Conservation (phyloP, 176 grass and related monocot genomes). For the Oryza rufipogon region DNA sequence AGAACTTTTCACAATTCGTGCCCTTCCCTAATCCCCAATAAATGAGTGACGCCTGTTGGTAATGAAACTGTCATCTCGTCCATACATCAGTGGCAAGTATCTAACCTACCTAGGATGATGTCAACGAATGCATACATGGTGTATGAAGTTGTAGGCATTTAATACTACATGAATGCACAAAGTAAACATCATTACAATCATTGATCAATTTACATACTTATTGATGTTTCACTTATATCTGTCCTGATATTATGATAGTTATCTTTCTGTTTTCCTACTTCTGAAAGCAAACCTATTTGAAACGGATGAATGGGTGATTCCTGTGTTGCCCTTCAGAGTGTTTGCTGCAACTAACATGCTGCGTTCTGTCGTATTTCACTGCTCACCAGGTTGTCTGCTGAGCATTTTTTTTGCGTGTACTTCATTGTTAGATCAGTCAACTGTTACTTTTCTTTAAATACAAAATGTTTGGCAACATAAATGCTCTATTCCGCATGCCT, state of each 20-base stretch:
- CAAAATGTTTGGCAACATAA: not conserved
- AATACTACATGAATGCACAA: constrained; percentile 1
- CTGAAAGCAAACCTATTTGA: constrained; percentile 14
- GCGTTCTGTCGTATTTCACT: not conserved
- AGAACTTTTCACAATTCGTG: constrained; percentile 7
- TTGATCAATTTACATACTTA: not conserved
- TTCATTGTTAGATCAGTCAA: constrained; percentile 11
- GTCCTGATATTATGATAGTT: not conserved
- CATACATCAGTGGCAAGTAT: not conserved
- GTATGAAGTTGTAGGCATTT: not conserved
- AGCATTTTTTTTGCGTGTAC: constrained; percentile 1
- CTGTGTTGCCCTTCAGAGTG: not conserved
- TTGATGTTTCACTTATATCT: not conserved
- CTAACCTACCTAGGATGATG: constrained; percentile 2
- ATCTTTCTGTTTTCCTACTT: not conserved
- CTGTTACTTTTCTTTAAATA: not conserved
- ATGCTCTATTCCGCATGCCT: not conserved
- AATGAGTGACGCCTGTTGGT: not conserved
- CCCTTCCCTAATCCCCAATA: not conserved
- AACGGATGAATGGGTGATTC: not conserved
- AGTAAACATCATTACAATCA: not conserved
- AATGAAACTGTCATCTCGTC: constrained; percentile 1
- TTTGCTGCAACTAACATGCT: not conserved
- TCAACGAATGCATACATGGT: constrained; percentile 2
- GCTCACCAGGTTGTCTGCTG: not conserved